phyloP scores from a whole-genome alignment of 1,284 basidiomycete species.

The Cryptococcus depauperatus region DNA sequence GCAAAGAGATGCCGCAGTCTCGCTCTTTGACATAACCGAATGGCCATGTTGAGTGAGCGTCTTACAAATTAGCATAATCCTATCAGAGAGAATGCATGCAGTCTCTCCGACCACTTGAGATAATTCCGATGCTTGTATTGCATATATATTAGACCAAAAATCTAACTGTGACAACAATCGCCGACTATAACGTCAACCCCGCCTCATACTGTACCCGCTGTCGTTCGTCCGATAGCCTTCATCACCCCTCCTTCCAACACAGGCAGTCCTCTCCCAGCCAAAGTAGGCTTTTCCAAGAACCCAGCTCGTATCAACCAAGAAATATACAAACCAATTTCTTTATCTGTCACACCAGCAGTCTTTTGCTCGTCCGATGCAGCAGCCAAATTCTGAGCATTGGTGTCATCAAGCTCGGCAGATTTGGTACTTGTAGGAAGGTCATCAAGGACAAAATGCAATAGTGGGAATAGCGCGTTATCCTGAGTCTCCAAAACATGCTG shows the following conservation, averaged over 20 bases:
- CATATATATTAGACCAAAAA: no score
- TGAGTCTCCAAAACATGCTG: conserved; percentile 87
- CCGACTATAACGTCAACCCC: no score
- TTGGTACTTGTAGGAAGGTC: conserved; percentile 96
- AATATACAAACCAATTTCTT: conserved; percentile 79
- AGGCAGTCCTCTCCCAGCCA: conserved; percentile 37
- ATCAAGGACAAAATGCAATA: conserved; percentile 94
- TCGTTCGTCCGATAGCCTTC: conserved; percentile 44
- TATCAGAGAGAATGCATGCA: no score
- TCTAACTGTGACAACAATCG: no score
- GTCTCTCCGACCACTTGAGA: no score
- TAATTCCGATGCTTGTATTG: no score
- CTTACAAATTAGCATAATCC: no score
- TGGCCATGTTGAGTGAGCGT: no score
- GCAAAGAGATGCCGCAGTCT: no score
- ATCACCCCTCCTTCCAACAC: conserved; percentile 39
- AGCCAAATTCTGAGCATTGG: conserved; percentile 66
- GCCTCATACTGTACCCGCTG: no score
- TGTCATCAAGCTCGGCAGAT: conserved; percentile 82
- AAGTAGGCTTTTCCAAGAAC: conserved; percentile 64
- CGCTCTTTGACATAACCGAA: no score
- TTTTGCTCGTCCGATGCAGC: conserved; percentile 48
- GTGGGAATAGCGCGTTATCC: conserved; percentile 94
- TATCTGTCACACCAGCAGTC: conserved; percentile 65
- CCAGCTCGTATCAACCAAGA: conserved; percentile 84